These are phyloP conservation scores for Pyrenochaeta sp. DNA, from an alignment of 2,329 filamentous ascomycete species.

Conservation along the genomic window DNA sequence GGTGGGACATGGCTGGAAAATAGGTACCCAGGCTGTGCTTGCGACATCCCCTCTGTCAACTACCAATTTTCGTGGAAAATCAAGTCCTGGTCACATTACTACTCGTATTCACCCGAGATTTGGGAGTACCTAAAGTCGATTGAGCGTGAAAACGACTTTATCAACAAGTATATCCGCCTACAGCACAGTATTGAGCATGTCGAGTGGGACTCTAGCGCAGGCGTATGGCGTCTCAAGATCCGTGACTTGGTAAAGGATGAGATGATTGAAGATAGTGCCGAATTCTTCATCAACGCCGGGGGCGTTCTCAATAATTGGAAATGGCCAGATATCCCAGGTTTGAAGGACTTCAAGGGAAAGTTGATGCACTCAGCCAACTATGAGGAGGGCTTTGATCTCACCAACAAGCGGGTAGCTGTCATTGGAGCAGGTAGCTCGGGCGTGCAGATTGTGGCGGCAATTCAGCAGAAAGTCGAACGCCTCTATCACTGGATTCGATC, in stretches of 20 bases:
- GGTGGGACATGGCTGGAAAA: conserved; percentile 55
- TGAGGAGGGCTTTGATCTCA: conserved; percentile 47
- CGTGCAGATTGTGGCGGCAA: conserved; percentile 54
- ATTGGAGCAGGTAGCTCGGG: conserved; percentile 52
- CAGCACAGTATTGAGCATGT: conserved; percentile 23
- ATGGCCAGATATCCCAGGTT: conserved; percentile 51
- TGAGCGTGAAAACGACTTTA: conserved; percentile 42
- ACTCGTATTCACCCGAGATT: conserved; percentile 58
- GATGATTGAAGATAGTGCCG: conserved; percentile 25
- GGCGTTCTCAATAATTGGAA: conserved; percentile 46
- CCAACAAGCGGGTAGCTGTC: conserved; percentile 52
- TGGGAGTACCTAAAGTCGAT: conserved; percentile 58
- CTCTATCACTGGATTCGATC: conserved; percentile 54
- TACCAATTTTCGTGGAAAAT: conserved; percentile 60
- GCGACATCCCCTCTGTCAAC: conserved; percentile 32
- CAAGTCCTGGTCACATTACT: conserved; percentile 53
- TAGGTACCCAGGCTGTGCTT: conserved; percentile 52
- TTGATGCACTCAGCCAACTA: conserved; percentile 54
- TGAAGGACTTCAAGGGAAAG: conserved; percentile 52
- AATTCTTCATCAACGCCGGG: conserved; percentile 33
- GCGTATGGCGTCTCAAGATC: conserved; percentile 22
- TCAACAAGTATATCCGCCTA: conserved; percentile 32
- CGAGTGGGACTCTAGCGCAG: conserved; percentile 24
- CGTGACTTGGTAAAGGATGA: conserved; percentile 20
- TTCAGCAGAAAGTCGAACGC: conserved; percentile 48